Base-by-base conservation (phyloP, 192 early-diverging fungal species). In the Jimgerdemannia flammicorona region DNA sequence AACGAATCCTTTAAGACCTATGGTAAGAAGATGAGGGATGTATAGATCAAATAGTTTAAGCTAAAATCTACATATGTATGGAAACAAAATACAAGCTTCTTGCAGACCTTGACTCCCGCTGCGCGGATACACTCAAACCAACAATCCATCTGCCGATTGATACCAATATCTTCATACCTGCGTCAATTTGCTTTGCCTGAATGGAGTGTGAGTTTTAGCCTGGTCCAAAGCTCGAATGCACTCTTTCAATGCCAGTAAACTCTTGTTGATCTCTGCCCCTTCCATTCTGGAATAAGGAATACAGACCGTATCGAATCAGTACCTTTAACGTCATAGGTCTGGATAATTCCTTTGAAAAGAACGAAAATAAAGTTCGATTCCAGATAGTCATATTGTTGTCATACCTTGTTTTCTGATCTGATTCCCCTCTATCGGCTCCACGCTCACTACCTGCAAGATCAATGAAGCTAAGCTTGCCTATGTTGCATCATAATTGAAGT, bases 221-320 rank as follows among this genome's bases (percentile, higher is more conserved):
- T 96, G 91, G 77, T 98, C 98, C 59, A 98, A 80, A 2, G 98
- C 96, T 69, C 97, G 92, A 82, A 99, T 99, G 75, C 97, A 98
- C 77, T 98, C 97, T 81, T 99, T 98, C 74, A 99, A 82, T 0
- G 98, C 98, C 71, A 99, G 84, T 75, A 99, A 85, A 79, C 95
- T 96, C 83, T 98, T 98, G 87, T 99, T 99, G 86, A 99, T 99
- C 84, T 99, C 97, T 2, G 97, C 94, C 14, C 97, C 98, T 79
- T 99, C 98, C 96, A 97, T 97, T 78, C 95, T 91, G 79, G 20
- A 75, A 70, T 14, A 54, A 20, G 18, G 8, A 44, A 29, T 18
- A 29, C 29, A 29, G 29, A 29, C 29, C 29, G 29, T 29, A 29
- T 29, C 29, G 29, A 29, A 29, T 29, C 29, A 29, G 29, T 29